Conservation (phyloP, 2,329 filamentous ascomycete species). For the Fusarium napiforme region DNA sequence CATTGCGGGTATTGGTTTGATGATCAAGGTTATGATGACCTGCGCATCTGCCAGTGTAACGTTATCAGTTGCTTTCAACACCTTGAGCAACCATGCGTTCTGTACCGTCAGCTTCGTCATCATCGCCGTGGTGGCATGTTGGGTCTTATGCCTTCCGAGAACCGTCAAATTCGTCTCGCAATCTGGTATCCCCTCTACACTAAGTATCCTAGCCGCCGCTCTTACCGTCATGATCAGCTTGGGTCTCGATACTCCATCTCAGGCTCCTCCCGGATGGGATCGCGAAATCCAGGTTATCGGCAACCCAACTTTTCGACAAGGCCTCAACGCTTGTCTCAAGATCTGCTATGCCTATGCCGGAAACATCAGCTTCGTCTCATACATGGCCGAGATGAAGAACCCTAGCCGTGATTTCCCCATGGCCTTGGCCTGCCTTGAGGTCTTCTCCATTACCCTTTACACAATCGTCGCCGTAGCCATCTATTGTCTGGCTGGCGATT, state of each 20-base stretch:
- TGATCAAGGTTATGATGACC: slow-evolving; percentile 78
- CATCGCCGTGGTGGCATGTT: slow-evolving; percentile 70
- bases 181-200: slow-evolving; percentile 43
- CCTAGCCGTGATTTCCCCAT: slow-evolving; percentile 48
- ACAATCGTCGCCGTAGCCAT: slow-evolving; percentile 48
- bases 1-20: slow-evolving; percentile 66
- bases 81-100: slow-evolving; percentile 66
- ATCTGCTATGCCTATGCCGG: slow-evolving; percentile 47
- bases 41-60: slow-evolving; percentile 73
- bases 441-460: slow-evolving; percentile 49
- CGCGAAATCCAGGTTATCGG: slow-evolving; percentile 39
- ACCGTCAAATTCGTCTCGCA: slow-evolving; percentile 61
- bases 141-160: slow-evolving; percentile 70
- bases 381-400: slow-evolving; percentile 51
- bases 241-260: slow-evolving; percentile 28
- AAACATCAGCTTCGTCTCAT: slow-evolving; percentile 47
- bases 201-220: slow-evolving; percentile 44
- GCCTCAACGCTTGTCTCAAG: slow-evolving; percentile 43
- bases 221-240: slow-evolving; percentile 47
- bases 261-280: slow-evolving; percentile 43
- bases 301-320: slow-evolving; percentile 41
- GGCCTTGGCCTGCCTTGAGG: slow-evolving; percentile 47
- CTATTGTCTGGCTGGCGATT: slow-evolving; percentile 48
- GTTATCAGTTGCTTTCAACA: slow-evolving; percentile 74
- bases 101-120: slow-evolving; percentile 73